Evolutionary conservation across 2,329 filamentous ascomycete species (phyloP), one percentile per base, ranked within the genome.

Genomic region (Diplodia scrobiculata): DNA sequence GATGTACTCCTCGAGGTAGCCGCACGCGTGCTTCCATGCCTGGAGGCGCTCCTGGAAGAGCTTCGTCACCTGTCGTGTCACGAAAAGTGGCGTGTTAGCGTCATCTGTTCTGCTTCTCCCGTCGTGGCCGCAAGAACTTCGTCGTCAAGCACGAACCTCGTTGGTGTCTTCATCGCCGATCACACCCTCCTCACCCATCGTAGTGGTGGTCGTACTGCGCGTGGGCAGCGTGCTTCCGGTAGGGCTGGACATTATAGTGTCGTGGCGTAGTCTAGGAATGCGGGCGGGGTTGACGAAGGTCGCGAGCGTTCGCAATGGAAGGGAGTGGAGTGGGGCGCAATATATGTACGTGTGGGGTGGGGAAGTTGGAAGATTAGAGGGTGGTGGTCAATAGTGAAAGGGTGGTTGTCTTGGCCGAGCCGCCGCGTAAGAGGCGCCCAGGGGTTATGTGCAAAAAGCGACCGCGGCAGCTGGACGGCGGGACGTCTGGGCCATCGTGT

Each of bases 11-110:
- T 98, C 92, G 55, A 99, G 84, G 75, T 97, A 94, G 66, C 84
- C 91, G 69, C 92, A 91, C 68, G 93, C 91, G 77, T 98, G 94
- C 78, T 97, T 98, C 92, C 92, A 99, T 54, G 95, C 95, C 73
- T 91, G 90, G 68, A 99, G 84, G 70, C 95, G 88, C 82, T 98
- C 92, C 65, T 89, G 84, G 69, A 99, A 89, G 59, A 98, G 84
- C 75, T 78, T 82, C 52, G 81, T 82, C 48, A 78, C 76, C 73
- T 75, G 65, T 48, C 41, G 19, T 17, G 36, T 7, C 21, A 21
- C 27, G 65, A 38, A 63, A 59, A 29, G 41, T 45, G 41, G 41
- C 19, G 19, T n/a, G 63, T 63, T 45, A 65, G 65, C 48, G 48
- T 32, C 14, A 29, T 36, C 25, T 38, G n/a, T 36, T 21, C 58